Evolutionary conservation across 129 eudicot genomes (phyloP), one percentile per base, ranked within the genome.

Genomic region (Pittosporum tobira): DNA sequence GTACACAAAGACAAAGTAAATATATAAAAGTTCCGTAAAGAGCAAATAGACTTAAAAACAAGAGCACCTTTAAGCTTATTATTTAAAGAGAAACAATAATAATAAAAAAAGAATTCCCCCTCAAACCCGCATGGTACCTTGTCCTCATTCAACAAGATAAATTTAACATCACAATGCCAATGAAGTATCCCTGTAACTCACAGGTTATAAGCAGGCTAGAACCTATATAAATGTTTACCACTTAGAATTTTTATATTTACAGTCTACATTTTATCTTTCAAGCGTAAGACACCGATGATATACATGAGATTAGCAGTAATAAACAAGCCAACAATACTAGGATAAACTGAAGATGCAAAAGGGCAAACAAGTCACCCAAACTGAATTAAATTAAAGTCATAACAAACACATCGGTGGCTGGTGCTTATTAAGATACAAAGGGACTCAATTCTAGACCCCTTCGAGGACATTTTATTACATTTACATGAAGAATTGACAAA

Each of bases 401-500:
- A 43, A 45, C 56, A 65, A 63, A 63, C 67, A 65, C 45, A 61
- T 40, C 18, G 71, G 65, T 73, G 55, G 66, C 79, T 38, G 51
- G 65, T 51, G 52, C 55, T 66, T 61, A 64, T 55, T 36, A 57
- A 59, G 62, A 75, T 80, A 75, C 88, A 84, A 69, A 68, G 60
- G 51, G 29, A 71, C 71, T 65, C 47, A 50, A 51, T 48, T 70
- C 73, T 71, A 77, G 36, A 57, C 29, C 64, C 27, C 53, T 64
- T 57, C 29, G 76, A 31, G 48, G 61, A 72, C 70, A 79, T 67
- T 75, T 79, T 70, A n/a, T n/a, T n/a, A 76, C 79, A 76, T 70
- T 76, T 75, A 79, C 81, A 82, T 36, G 74, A 60, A 78, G 76
- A 82, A 83, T 75, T 73, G 89, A 79, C 85, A 55, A 78, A 83